Evolutionary conservation across 2,329 filamentous ascomycete genomes (phyloP).

Genomic region (Paecilomyces dactylethromorphus): DNA sequence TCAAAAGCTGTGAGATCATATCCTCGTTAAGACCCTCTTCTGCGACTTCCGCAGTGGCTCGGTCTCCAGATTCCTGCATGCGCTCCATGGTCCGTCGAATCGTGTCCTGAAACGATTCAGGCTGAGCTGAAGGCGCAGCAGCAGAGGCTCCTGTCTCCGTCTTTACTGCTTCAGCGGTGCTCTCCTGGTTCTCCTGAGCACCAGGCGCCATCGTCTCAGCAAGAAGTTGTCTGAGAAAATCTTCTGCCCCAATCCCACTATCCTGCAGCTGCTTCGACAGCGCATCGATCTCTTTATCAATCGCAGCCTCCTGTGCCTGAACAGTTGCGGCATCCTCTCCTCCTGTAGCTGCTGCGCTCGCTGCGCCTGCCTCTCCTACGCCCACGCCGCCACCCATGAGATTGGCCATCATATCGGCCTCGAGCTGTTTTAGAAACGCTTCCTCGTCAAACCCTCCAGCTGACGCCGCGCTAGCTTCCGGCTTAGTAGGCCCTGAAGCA

Average conservation of each 20-base stretch:
- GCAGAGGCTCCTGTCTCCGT: constrained; percentile 13
- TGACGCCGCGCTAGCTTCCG: constrained; percentile 10
- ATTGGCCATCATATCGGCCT: constrained; percentile 74
- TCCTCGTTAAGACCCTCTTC: constrained; percentile 64
- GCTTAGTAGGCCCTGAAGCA: constrained; percentile 10
- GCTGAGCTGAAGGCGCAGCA: constrained; percentile 28
- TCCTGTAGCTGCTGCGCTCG: constrained; percentile 44
- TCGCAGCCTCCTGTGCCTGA: constrained; percentile 14
- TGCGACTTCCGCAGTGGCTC: constrained; percentile 70
- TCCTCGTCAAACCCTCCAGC: constrained; percentile 26
- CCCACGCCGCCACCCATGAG: constrained; percentile 56
- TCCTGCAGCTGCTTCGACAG: constrained; percentile 30
- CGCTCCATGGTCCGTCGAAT: constrained; percentile 93
- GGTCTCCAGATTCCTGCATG: constrained; percentile 83
- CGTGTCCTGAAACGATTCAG: constrained; percentile 80
- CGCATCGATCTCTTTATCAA: constrained; percentile 26
- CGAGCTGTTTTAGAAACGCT: constrained; percentile 74
- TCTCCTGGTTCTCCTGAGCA: constrained; percentile 14
- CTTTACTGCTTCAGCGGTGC: constrained; percentile 8
- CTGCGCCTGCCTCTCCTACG: constrained; percentile 52
- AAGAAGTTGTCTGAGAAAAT: constrained; percentile 29
- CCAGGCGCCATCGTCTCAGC: constrained; percentile 22
- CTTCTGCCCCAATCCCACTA: constrained; percentile 25
- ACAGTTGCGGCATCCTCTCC: constrained; percentile 4
- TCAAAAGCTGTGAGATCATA: constrained; percentile 85